Percentiles rank a stretch among this genome's conserved stretches.
These are phyloP conservation scores for Plasmodium fragile DNA, from an alignment of 169 alveolate species.

Conservation along the genomic window DNA sequence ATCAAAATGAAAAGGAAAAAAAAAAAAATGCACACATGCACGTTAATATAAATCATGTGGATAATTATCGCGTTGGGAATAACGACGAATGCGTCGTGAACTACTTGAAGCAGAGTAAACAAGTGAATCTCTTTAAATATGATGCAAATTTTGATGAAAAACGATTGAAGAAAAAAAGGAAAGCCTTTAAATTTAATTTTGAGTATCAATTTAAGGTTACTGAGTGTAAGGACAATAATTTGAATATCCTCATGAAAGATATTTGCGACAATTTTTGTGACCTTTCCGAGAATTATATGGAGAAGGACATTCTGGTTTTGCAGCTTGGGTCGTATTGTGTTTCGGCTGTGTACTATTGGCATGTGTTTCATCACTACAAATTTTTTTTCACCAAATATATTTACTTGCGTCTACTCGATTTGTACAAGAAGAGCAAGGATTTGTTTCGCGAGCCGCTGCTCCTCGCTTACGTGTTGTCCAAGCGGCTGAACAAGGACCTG, in stretches of 20 bases:
- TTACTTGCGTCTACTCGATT: constrained; percentile 19
- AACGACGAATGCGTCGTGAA: constrained; percentile 28
- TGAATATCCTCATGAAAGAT: constrained; percentile 22
- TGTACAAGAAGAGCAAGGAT: constrained; percentile 41
- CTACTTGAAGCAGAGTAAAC: constrained; percentile 26
- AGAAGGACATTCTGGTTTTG: constrained; percentile 67
- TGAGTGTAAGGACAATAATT: constrained; percentile 14
- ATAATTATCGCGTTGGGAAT: not conserved
- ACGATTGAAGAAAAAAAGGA: constrained; percentile 27
- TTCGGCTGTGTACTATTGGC: constrained; percentile 73
- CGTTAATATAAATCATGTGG: not conserved
- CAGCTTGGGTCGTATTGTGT: constrained; percentile 65
- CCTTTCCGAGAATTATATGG: constrained; percentile 53
- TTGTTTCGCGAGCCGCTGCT: constrained; percentile 67
- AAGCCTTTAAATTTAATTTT: not conserved
- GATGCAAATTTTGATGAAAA: constrained; percentile 22
- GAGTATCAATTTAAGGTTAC: not conserved
- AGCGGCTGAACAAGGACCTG: constrained; percentile 35
- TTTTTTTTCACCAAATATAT: constrained; percentile 68
- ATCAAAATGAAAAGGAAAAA: constrained; percentile 49
- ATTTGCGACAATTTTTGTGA: constrained; percentile 41
- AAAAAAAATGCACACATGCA: not conserved
- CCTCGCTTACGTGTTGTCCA: constrained; percentile 53
- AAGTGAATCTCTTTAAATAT: constrained; percentile 24
- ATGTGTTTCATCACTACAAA: constrained; percentile 73